phyloP scores from a whole-genome alignment of 1,139 yeast genomes.

The Yamadazyma atmosphaerica region DNA sequence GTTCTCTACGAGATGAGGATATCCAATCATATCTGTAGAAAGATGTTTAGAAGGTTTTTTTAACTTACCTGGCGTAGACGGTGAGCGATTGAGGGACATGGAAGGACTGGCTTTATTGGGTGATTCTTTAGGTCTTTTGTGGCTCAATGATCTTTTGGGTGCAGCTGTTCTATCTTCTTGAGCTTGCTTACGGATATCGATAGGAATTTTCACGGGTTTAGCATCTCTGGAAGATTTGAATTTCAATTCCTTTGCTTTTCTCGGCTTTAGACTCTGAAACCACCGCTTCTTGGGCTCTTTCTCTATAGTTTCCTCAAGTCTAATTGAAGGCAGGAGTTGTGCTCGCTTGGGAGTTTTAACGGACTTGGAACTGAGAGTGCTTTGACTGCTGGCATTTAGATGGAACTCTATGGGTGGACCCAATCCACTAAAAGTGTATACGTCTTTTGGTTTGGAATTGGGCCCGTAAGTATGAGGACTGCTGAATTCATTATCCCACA shows the following conservation, averaged over 20 bases:
- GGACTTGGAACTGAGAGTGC: neutral
- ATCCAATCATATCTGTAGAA: constrained; percentile 8
- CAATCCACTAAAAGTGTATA: constrained; percentile 1
- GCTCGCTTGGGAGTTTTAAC: neutral
- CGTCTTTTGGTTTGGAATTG: neutral
- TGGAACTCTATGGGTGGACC: constrained; percentile 1
- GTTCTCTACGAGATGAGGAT: constrained; percentile 7
- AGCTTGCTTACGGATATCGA: neutral
- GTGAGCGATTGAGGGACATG: too few relatives aligned
- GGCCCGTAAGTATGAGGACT: neutral
- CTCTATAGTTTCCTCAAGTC: neutral
- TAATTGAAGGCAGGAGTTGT: neutral
- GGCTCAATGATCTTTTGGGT: too few relatives aligned
- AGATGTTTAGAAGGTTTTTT: constrained; percentile 2
- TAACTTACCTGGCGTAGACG: neutral
- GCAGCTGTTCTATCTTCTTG: constrained; percentile 2
- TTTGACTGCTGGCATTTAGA: neutral
- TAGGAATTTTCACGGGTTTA: neutral
- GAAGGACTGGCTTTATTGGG: too few relatives aligned
- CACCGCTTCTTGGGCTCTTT: neutral
- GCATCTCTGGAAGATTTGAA: neutral
- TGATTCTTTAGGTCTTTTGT: too few relatives aligned
- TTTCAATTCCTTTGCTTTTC: neutral
- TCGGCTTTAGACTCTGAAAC: neutral
- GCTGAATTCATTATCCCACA: neutral